Evolutionary conservation across 169 alveolate species (phyloP).

Genomic region (Amoebophrya sp.): DNA sequence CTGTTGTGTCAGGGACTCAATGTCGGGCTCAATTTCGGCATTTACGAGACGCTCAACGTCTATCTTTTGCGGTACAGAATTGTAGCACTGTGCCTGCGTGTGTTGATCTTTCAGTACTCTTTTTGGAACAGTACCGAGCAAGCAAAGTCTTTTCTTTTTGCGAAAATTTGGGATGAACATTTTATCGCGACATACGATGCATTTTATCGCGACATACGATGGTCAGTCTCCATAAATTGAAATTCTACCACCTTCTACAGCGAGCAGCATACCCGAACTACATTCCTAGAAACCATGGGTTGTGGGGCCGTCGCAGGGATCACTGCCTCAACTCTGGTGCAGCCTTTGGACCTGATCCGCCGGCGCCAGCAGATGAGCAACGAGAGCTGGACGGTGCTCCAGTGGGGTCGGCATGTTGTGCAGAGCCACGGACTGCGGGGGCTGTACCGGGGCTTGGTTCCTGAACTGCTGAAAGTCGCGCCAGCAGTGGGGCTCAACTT

Average conservation of each 20-base stretch:
- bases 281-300: not conserved
- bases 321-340: constrained; percentile 2
- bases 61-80: too few relatives aligned
- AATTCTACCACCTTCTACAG: too few relatives aligned
- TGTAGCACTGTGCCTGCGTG: too few relatives aligned
- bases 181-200: too few relatives aligned
- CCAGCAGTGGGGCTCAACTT: constrained; percentile 33
- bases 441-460: constrained; percentile 25
- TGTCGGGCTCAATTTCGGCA: constrained; percentile 25
- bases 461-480: constrained; percentile 28
- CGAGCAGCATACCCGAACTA: not conserved
- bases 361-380: constrained; percentile 32
- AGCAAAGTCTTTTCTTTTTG: too few relatives aligned
- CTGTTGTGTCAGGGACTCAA: constrained; percentile 30
- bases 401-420: not conserved
- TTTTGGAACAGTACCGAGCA: too few relatives aligned
- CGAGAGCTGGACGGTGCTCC: too few relatives aligned
- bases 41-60: constrained; percentile 33
- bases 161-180: too few relatives aligned
- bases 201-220: too few relatives aligned
- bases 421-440: not conserved
- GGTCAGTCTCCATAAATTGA: too few relatives aligned
- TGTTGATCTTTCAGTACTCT: too few relatives aligned
- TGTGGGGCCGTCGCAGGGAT: not conserved
- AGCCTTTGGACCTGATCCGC: constrained; percentile 26